Percentiles rank a stretch among this genome's conserved stretches.
Evolutionary conservation across 306 rosid species (phyloP).

Genomic region (Comarum palustre): DNA sequence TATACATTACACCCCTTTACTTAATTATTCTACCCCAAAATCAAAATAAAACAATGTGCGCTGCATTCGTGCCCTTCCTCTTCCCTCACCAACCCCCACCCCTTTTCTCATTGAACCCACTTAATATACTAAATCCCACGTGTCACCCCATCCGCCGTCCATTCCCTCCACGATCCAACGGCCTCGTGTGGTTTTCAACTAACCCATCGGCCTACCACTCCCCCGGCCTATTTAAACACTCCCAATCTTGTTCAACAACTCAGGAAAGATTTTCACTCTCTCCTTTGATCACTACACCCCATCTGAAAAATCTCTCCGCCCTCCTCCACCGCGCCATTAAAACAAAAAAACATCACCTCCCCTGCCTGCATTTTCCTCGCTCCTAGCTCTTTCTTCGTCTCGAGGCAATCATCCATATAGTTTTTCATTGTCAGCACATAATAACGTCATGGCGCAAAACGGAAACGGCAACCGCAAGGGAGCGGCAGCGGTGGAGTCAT

Average conservation of each 20-base stretch:
- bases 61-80: conserved; percentile 29
- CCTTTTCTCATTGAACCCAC: conserved; percentile 2
- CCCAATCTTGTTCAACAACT: conserved; percentile 19
- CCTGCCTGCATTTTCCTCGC: background rate
- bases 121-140: conserved; percentile 24
- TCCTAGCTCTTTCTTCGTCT: background rate
- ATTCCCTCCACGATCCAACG: conserved; percentile 37
- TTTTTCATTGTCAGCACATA: no score
- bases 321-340: background rate
- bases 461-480: background rate
- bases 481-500: conserved; percentile 14
- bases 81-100: conserved; percentile 27
- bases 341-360: background rate
- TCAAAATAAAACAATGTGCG: background rate
- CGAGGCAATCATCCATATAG: no score
- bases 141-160: conserved; percentile 19
- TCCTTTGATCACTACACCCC: background rate
- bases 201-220: conserved; percentile 68
- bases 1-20: no score
- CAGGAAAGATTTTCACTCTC: conserved; percentile 37
- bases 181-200: conserved; percentile 53
- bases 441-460: background rate
- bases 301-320: background rate
- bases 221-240: conserved; percentile 32
- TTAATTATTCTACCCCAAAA: background rate